Base-by-base conservation (phyloP, 345 rosid genomes). In the Camelina laxa region DNA sequence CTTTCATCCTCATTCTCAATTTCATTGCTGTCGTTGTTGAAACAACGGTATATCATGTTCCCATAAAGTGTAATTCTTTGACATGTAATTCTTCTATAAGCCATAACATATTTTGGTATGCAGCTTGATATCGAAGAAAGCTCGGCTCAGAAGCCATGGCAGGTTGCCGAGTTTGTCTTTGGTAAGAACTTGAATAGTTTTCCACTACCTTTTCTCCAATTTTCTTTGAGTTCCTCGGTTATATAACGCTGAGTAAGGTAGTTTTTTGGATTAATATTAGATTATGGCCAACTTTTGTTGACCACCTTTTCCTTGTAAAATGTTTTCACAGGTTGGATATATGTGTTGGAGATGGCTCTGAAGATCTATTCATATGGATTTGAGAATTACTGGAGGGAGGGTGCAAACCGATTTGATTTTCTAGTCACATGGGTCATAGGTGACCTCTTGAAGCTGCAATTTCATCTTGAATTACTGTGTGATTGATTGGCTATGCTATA, bases 61-160 rank as follows among this genome's bases (percentile, higher is more conserved):
- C 36, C 50, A 49, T 70, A 47, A 33, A 16, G 22, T 63, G 16
- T 67, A 30, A 39, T 41, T 55, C 33, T 60, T 72, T 58, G 14
- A 41, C 22, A 21, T 20, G 44, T 21, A 45, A 39, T 63, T 56
- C 42, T 47, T 74, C 4, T 58, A 42, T 64, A 60, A 59, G 45
- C 69, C 44, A 59, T 35, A 66, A 35, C 0, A 50, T 4, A 12
- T 55, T 9, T 38, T 56, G 64, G n/a, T 72, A 17, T 69, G 15
- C 90, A 94, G 98, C 97, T 94, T 78, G 98, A 94, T 86, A 94
- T 94, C 41, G 85, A 87, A 80, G 88, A 94, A 77, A 90, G 84
- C 80, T 84, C 96, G 19, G 92, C 73, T 74, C 97, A 94, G 83
- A 90, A 86, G 73, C 84, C 86, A 48, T 91, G 97, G 98, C 98